Conservation (phyloP, 2,329 filamentous ascomycete species). For the Exophiala sp. region DNA sequence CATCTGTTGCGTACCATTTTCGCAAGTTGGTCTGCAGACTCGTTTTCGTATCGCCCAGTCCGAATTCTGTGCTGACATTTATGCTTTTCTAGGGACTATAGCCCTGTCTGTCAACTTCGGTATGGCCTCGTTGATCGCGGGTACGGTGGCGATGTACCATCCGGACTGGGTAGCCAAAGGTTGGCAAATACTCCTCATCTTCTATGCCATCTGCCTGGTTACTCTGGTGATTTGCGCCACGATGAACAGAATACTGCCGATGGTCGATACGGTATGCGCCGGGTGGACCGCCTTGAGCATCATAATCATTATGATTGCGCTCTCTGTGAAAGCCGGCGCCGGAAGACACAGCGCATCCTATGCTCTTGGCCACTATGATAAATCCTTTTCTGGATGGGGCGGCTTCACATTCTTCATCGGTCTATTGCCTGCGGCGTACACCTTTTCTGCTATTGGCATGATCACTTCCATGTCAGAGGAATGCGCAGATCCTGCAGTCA, state of each 20-base stretch:
- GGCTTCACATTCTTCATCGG: slow-evolving; percentile 62
- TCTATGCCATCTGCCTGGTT: slow-evolving; percentile 64
- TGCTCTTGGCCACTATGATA: slow-evolving; percentile 57
- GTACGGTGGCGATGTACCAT: slow-evolving; percentile 53
- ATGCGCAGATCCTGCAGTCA: slow-evolving; percentile 50
- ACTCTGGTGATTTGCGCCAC: slow-evolving; percentile 65
- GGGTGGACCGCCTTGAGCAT: slow-evolving; percentile 56
- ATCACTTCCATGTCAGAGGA: slow-evolving; percentile 62
- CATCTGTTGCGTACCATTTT: too few species aligned
- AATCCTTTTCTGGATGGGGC: slow-evolving; percentile 55
- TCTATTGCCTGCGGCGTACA: slow-evolving; percentile 57
- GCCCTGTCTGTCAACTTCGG: slow-evolving; percentile 55
- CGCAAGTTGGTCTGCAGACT: too few species aligned
- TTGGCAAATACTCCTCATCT: slow-evolving; percentile 70
- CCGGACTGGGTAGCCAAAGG: slow-evolving; percentile 50
- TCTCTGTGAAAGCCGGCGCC: slow-evolving; percentile 53
- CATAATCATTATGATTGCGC: slow-evolving; percentile 54
- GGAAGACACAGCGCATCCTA: slow-evolving; percentile 52
- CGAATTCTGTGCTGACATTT: background rate
- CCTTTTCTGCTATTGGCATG: slow-evolving; percentile 60
- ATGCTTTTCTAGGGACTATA: slow-evolving; percentile 36
- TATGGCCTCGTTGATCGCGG: slow-evolving; percentile 54
- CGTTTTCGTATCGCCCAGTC: background rate
- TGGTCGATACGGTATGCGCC: slow-evolving; percentile 58
- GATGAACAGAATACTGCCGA: slow-evolving; percentile 64